Percentiles rank a stretch among this genome's conserved stretches.
Evolutionary conservation across 2,329 filamentous ascomycete species (phyloP).

Genomic region (Corinectria fuckeliana): DNA sequence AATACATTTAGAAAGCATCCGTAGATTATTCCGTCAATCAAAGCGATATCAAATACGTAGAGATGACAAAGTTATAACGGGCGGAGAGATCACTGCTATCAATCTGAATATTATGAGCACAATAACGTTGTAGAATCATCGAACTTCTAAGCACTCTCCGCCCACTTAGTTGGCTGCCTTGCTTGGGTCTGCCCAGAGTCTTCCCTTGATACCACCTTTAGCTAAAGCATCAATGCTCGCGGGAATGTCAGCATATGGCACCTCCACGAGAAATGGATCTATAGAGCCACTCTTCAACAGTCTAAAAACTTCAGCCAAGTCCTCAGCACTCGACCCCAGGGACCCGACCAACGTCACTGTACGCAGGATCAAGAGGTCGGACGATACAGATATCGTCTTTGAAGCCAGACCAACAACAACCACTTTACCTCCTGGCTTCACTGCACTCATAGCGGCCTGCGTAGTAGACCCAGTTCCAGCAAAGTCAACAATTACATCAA

Average conservation of each 20-base stretch:
- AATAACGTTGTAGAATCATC: too few relatives aligned
- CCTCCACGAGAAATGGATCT: background rate
- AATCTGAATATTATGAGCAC: too few relatives aligned
- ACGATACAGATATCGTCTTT: background rate
- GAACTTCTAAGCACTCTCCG: too few relatives aligned
- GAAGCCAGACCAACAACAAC: slow-evolving; percentile 9
- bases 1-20: too few relatives aligned
- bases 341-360: background rate
- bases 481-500: slow-evolving; percentile 19
- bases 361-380: background rate
- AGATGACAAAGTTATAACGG: too few relatives aligned
- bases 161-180: too few relatives aligned
- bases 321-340: background rate
- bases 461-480: background rate
- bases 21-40: too few relatives aligned
- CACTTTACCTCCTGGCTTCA: slow-evolving; percentile 1
- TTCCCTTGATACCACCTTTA: background rate
- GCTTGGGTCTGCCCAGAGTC: background rate
- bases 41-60: too few relatives aligned
- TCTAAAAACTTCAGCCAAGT: background rate
- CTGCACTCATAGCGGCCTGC: background rate
- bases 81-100: too few relatives aligned
- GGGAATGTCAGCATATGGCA: background rate
- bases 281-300: background rate
- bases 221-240: background rate